Conservation (phyloP, 352 stramenopile species). For the Thalassiosira livingstoniorum region DNA sequence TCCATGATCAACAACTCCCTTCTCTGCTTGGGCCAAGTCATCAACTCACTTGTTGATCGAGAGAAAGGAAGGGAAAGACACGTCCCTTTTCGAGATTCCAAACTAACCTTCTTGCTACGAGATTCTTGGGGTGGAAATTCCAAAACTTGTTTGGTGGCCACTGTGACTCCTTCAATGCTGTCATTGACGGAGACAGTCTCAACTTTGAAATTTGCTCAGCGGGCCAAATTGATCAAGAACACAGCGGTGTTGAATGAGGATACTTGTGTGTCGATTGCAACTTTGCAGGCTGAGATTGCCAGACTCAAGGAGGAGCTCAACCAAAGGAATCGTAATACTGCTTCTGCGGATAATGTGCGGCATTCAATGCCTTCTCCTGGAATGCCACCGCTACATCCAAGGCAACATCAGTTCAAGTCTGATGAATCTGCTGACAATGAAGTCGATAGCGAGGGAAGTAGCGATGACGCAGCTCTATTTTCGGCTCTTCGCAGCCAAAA, state of each 20-base stretch:
- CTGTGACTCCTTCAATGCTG: constrained; percentile 46
- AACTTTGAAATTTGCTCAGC: constrained; percentile 65
- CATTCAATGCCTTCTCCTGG: neutral
- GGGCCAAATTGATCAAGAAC: constrained; percentile 69
- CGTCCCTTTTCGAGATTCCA: constrained; percentile 96
- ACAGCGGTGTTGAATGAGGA: constrained; percentile 60
- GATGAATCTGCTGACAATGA: neutral
- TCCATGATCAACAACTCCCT: constrained; percentile 96
- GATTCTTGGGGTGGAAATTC: constrained; percentile 62
- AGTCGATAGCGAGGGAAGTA: neutral
- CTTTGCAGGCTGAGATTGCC: constrained; percentile 50
- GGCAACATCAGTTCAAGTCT: too few relatives aligned
- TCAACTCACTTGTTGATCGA: constrained; percentile 89
- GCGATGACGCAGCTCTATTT: neutral
- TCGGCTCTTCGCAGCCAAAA: constrained; percentile 49
- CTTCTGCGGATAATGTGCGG: neutral
- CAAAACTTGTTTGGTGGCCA: constrained; percentile 64
- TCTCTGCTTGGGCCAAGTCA: constrained; percentile 94
- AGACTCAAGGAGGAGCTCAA: constrained; percentile 42
- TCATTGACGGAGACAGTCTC: constrained; percentile 56
- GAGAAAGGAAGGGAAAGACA: constrained; percentile 74
- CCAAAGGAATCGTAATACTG: constrained; percentile 6
- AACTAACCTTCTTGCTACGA: constrained; percentile 79
- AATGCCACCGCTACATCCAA: neutral
- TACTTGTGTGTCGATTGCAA: constrained; percentile 42